Base-by-base conservation (phyloP, 352 stramenopile species). In the Pythium graminicola region DNA sequence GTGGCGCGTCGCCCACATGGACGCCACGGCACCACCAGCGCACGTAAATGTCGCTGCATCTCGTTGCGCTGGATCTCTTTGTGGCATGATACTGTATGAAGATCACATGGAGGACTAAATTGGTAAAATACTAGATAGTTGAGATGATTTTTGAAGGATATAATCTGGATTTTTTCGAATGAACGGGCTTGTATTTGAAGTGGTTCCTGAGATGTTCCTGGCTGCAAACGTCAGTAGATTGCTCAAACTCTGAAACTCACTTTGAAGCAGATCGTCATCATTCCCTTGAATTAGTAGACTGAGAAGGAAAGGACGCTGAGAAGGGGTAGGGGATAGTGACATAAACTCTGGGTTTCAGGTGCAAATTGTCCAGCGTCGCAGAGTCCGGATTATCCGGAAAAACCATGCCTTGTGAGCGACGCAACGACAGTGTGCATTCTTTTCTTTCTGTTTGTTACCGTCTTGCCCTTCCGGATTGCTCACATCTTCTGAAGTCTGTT, bases 371-470 rank as follows among this genome's bases (percentile, higher is more conserved):
- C n/a, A 54, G 17, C 32, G 19, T 49, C 16, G 23, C 24, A 27
- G 22, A 28, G 22, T 45, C 32, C n/a, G 16, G 32, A 24, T 62
- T 49, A 52, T 55, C 48, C 49, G 26, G 50, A 64, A 64, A 50
- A 38, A 7, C 26, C 42, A 32, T n/a, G n/a, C 42, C 7, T 24
- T 17, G 22, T 20, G 22, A 31, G 42, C 51, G 41, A 62, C 29
- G 55, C 27, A 32, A 57, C 48, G 41, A 63, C 56, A 23, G n/a
- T 48, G 42, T 54, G 53, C 48, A 58, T 58, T 50, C 48, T 53
- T 29, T 50, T 57, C 31, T 38, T 43, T 23, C 33, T 40, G 40
- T 14, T 35, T 48, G 53, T 46, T 55, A 47, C 48, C 47, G 17
- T 16, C 19, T 28, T 13, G 32, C 4, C 14, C 13, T 38, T 24